Evolutionary conservation across 306 rosid genomes (phyloP), one percentile per base, ranked within the genome.

Genomic region (Quercus ilex): DNA sequence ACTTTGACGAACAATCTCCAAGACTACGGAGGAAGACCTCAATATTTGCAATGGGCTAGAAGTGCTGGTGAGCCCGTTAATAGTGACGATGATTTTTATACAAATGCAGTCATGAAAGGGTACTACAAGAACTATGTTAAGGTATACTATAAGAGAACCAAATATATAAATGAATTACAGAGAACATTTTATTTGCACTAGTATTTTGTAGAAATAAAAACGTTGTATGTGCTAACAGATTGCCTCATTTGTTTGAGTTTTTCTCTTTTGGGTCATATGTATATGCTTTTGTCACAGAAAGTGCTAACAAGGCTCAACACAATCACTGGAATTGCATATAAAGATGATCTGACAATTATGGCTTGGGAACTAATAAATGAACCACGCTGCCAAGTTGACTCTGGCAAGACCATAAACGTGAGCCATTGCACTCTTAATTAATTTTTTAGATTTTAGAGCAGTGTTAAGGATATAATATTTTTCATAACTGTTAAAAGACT

Each of bases 341-440:
- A 35, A 73, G 83, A 88, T 59, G 87, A 91, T 33, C 68, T 90
- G 41, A 87, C 86, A 19, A 87, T 87, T 46, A 80, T 91, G 83
- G 83, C 91, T 41, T 91, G 89, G 92, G 91, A 91, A 78, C 79
- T 89, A 41, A 89, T 87, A 57, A 91, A 91, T 73, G 95, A 88
- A 78, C 89, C 90, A 4, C 90, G 92, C 23, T 73, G 86, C 80
- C 74, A 85, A 69, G 80, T 83, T 53, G 90, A 88, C 31, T 87
- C 92, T n/a, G 91, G 92, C 53, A 89, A 84, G 21, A 78, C 81
- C 64, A 23, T 83, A 74, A 84, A 83, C 25, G 90, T 86, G 20
- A 30, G 77, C 23, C 49, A 18, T 14, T 20, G 23, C 49, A 12
- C 10, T 25, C 19, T 10, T 7, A 6, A 6, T 38, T 7, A 4